These are phyloP conservation scores for Cytospora paraplurivora DNA, from an alignment of 2,329 filamentous ascomycete species.

Conservation along the genomic window DNA sequence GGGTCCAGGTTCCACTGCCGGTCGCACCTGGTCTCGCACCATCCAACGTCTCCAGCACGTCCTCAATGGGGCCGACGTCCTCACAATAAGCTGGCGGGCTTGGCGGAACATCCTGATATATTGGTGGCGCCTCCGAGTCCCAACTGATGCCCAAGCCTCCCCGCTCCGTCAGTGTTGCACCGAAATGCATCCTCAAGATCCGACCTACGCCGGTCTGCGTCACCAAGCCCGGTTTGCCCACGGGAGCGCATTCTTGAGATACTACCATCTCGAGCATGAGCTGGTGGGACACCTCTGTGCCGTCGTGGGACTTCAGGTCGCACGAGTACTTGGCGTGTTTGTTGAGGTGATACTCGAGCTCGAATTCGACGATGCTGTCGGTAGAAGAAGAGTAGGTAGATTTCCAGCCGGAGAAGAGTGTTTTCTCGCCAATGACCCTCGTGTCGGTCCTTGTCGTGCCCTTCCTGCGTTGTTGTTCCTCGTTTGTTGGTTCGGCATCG, in stretches of 20 bases:
- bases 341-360: constrained; percentile 73
- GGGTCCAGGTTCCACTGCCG: constrained; percentile 3
- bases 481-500: constrained; percentile 45
- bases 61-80: constrained; percentile 39
- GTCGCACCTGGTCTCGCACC: constrained; percentile 12
- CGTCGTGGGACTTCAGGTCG: constrained; percentile 73
- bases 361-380: constrained; percentile 70
- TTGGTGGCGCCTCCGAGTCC: constrained; percentile 93
- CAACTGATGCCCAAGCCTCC: constrained; percentile 88
- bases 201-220: constrained; percentile 88
- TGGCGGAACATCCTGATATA: constrained; percentile 90
- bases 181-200: constrained; percentile 91
- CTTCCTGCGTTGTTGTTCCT: constrained; percentile 52
- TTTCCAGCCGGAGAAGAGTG: constrained; percentile 90
- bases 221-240: constrained; percentile 66
- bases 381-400: constrained; percentile 55
- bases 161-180: constrained; percentile 77
- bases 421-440: constrained; percentile 76
- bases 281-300: constrained; percentile 79
- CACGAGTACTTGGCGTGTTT: constrained; percentile 67
- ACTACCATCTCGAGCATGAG: constrained; percentile 93
- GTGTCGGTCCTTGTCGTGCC: constrained; percentile 73
- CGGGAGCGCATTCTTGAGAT: constrained; percentile 81
- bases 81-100: constrained; percentile 73
- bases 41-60: constrained; percentile 44